Base-by-base conservation (phyloP, 208 protist genomes). In the Leishmania aethiopica region DNA sequence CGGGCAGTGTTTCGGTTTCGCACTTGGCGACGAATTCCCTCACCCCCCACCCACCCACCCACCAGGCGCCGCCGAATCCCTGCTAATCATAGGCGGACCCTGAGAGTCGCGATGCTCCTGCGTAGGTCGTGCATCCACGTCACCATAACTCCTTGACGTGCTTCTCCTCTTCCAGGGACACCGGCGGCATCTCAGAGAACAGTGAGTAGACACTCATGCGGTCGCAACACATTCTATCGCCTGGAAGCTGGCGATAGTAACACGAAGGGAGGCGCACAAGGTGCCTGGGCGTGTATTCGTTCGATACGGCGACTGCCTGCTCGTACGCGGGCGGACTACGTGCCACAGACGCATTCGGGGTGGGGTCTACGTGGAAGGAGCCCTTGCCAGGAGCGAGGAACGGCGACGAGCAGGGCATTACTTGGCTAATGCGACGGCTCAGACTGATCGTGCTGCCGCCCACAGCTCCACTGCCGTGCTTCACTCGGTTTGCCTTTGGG, bases 81-180 rank as follows among this genome's bases (percentile, higher is more conserved):
- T 74, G 70, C 45, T 4, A n/a, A n/a, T 11, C 42, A n/a, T 13
- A 47, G 37, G 10, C 40, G 25, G 3, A 10, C 10, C 13, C 32
- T 28, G 11, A 55, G 45, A 22, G n/a, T 28, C 42, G 4, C 25
- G 11, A 72, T 8, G n/a, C 28, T 25, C 45, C 45, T 74, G 22
- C 45, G 6, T 1, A 17, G 70, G 25, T 74, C 19, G 45, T 8
- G 70, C 10, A 25, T 51, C 37, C 25, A 17, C 35, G 17, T 78
- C 53, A 85, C 82, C 82, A 85, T 55, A 85, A 37, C 73, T 81
- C 77, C 53, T 82, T 82, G 53, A 86, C 72, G 67, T 79, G 42
- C 72, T 71, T 60, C 13, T 86, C 82, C 22, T 86, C 82, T 42
- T 71, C 82, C 37, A 79, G 47, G 0, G 78, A 79, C 47, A 86